Base-by-base conservation (phyloP, 495 filamentous ascomycete genomes). In the Xylaria acuta region DNA sequence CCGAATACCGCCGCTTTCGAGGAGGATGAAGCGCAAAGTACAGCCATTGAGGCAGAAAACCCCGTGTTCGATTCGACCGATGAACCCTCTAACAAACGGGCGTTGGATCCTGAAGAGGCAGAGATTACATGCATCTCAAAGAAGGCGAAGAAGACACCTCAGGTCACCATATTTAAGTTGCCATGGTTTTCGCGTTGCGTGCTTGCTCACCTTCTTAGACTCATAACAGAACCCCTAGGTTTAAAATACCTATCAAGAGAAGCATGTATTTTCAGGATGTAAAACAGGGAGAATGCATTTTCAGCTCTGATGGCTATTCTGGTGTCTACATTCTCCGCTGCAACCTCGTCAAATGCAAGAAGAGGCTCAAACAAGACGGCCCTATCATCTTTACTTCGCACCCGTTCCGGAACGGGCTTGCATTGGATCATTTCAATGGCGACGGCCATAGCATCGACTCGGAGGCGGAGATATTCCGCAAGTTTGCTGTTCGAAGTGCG, bases 291-390 rank as follows among this genome's bases (percentile, higher is more conserved):
- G 67, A 69, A 51, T 69, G 67, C 54, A 25, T 69, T 6, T 69
- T 69, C 54, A 59, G 40, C 25, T 47, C 32, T 53, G 41, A 43
- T 25, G 27, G 25, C 67, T 60, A 47, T 27, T 14, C 7, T 22
- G 67, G 54, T 20, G 34, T 69, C 30, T 69, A 59, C 40, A 22
- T 69, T 7, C 67, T 69, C 38, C 67, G 67, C 54, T 69, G 67
- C 67, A 69, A 25, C n/a, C 5, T 30, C 2, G 18, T 34, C 4
- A 69, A 62, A 18, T 69, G 67, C 54, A 69, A 47, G 54, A 69
- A 49, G 30, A 51, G 9, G 18, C 53, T 69, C 2, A 54, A 40
- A 20, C 36, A 47, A 45, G 67, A 69, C 1, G 67, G 38, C 0
- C 49, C 49, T 25, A 62, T 43, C 0, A 27, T 62, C 7, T 69